Base-by-base conservation (phyloP, 257 asterid species). In the Salvia splendens region DNA sequence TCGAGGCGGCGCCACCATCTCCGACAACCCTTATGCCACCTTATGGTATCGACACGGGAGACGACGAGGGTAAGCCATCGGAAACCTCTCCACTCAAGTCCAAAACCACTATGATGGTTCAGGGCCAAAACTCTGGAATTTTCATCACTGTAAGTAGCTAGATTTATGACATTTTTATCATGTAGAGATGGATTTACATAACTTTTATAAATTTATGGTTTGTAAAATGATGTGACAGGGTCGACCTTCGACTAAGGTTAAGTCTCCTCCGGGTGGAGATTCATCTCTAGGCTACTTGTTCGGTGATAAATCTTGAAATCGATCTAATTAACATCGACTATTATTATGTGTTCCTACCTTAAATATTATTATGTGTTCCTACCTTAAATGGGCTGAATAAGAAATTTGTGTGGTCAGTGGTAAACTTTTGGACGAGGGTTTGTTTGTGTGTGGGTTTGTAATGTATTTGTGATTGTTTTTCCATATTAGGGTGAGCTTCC, bases 201-300 rank as follows among this genome's bases (percentile, higher is more conserved):
- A 24, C 9, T 38, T 38, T 38, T 38, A 38, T 5, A 38, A 38
- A 7, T 40, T 8, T 8, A 6, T 8, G 0, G 9, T 38, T 7
- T 8, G 8, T 40, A 8, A 5, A 5, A 40, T 40, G 2, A 7
- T 9, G 4, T 16, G n/a, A 35, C 74, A 78, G 82, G 79, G 33
- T 49, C 82, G 82, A 47, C 79, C 82, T 7, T 78, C 82, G 17
- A 78, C 74, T 17, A 78, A 70, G 77, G 82, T 78, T 32, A 74
- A 53, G 55, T 78, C 79, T 3, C 65, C 65, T 3, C 82, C 82
- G 0, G 82, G 82, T 28, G 82, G 82, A 64, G 79, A 74, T 64
- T 78, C 82, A 3, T 78, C 82, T 48, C 76, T 78, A 12, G 76
- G 82, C 48, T 78, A 78, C 70, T 50, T 78, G 63, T 78, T 78